Percentiles rank a stretch among this genome's conserved stretches.
phyloP scores from a whole-genome alignment of 1,139 yeast species.

The Nadsonia starkeyi-henricii region DNA sequence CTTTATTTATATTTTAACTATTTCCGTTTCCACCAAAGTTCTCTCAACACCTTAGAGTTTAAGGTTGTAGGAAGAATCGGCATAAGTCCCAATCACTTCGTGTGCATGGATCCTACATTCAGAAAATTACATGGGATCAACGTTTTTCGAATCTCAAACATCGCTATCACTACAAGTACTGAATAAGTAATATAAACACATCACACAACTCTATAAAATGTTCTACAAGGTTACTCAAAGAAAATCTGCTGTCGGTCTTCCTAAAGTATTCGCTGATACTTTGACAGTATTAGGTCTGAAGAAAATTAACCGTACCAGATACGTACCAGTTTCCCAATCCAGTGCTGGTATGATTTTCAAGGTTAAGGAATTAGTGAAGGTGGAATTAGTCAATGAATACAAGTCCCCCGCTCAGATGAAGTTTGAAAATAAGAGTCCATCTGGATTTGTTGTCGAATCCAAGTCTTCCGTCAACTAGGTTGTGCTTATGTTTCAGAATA shows the following conservation, averaged over 20 bases:
- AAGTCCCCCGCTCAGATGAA: slow-evolving; percentile 40
- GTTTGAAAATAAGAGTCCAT: slow-evolving; percentile 42
- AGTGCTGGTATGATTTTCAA: slow-evolving; percentile 75
- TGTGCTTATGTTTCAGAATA: not conserved
- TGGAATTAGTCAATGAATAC: slow-evolving; percentile 48
- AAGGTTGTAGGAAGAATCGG: too few relatives aligned
- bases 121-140: too few relatives aligned
- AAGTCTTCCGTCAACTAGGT: slow-evolving; percentile 3
- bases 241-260: slow-evolving; percentile 78
- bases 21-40: too few relatives aligned
- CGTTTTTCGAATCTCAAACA: too few relatives aligned
- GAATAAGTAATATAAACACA: too few relatives aligned
- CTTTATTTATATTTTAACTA: too few relatives aligned
- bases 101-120: too few relatives aligned
- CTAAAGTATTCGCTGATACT: slow-evolving; percentile 50
- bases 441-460: slow-evolving; percentile 41
- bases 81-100: too few relatives aligned
- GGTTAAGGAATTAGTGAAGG: slow-evolving; percentile 80
- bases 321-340: slow-evolving; percentile 59
- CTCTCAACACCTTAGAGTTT: too few relatives aligned
- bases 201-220: slow-evolving; percentile 11
- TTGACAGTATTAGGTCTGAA: slow-evolving; percentile 62
- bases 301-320: slow-evolving; percentile 60
- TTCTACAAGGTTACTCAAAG: slow-evolving; percentile 59
- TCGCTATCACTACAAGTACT: too few relatives aligned